Evolutionary conservation across 169 alveolate genomes (phyloP).

Genomic region (Miamiensis avidus): DNA sequence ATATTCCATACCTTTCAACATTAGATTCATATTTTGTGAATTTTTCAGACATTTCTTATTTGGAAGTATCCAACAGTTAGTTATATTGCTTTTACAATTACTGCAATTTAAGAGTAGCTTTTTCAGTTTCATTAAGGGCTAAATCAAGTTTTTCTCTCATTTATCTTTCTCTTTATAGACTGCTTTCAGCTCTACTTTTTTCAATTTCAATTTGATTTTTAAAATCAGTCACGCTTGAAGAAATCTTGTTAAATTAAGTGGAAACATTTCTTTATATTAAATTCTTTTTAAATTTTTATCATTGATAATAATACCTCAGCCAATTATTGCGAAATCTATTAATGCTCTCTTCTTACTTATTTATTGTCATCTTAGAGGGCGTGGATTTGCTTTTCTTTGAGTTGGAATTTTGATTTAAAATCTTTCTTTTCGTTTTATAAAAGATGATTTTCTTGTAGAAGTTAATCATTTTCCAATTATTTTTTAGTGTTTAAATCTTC

Average conservation of each 20-base stretch:
- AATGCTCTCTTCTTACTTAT: constrained; percentile 4
- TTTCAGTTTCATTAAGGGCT: background rate
- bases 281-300: background rate
- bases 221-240: too few species aligned
- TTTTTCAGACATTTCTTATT: background rate
- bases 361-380: background rate
- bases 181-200: constrained; percentile 31
- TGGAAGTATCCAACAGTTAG: background rate
- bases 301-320: background rate
- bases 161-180: constrained; percentile 19
- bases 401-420: background rate
- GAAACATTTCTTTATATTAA: too few species aligned
- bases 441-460: constrained; percentile 15
- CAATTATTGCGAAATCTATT: too few species aligned
- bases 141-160: constrained; percentile 16
- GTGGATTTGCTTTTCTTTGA: background rate
- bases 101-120: background rate
- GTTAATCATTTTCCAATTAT: constrained; percentile 23
- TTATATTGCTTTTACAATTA: constrained; percentile 3
- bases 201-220: constrained; percentile 12
- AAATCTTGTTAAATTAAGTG: too few species aligned
- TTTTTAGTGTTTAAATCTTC: constrained; percentile 22
- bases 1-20: constrained; percentile 1
- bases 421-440: constrained; percentile 19
- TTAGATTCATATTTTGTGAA: background rate